Evolutionary conservation across 2,329 filamentous ascomycete genomes (phyloP).

Genomic region (Penicillium crustosum): DNA sequence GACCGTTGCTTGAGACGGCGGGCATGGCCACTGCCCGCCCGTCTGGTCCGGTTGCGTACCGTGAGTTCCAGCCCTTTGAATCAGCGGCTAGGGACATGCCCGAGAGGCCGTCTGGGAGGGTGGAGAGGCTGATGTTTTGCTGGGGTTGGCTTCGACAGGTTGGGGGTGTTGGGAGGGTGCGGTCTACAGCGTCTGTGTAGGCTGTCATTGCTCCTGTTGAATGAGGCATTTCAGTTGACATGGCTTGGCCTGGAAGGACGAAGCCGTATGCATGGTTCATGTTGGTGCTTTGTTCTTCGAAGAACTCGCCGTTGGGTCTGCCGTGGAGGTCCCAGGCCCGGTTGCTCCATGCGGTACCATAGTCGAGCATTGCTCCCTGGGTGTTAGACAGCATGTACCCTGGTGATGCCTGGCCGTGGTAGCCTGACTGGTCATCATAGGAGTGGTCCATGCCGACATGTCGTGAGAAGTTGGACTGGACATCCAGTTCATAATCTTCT

Average conservation of each 20-base stretch:
- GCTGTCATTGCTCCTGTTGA: slow-evolving; percentile 24
- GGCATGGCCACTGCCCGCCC: slow-evolving; percentile 17
- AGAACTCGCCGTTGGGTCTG: slow-evolving; percentile 24
- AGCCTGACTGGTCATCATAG: slow-evolving; percentile 38
- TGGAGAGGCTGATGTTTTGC: slow-evolving; percentile 12
- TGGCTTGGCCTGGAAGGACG: slow-evolving; percentile 31
- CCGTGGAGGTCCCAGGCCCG: slow-evolving; percentile 32
- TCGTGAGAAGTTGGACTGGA: slow-evolving; percentile 25
- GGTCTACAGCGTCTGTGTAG: slow-evolving; percentile 27
- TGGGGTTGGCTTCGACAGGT: slow-evolving; percentile 25
- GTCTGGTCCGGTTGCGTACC: neutral
- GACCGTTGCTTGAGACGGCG: slow-evolving; percentile 20
- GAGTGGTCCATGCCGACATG: slow-evolving; percentile 24
- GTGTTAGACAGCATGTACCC: slow-evolving; percentile 39
- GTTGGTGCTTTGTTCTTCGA: slow-evolving; percentile 12
- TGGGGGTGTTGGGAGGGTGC: slow-evolving; percentile 39
- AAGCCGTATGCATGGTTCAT: slow-evolving; percentile 32
- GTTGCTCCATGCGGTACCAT: slow-evolving; percentile 30
- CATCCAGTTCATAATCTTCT: slow-evolving; percentile 30
- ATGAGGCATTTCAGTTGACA: slow-evolving; percentile 28
- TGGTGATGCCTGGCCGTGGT: slow-evolving; percentile 34
- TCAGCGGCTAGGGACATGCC: slow-evolving; percentile 21
- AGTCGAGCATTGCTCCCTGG: slow-evolving; percentile 30
- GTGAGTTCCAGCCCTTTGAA: slow-evolving; percentile 22
- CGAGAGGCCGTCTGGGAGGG: slow-evolving; percentile 19